Evolutionary conservation across 345 rosid species (phyloP).

Genomic region (Moricandia arvensis): DNA sequence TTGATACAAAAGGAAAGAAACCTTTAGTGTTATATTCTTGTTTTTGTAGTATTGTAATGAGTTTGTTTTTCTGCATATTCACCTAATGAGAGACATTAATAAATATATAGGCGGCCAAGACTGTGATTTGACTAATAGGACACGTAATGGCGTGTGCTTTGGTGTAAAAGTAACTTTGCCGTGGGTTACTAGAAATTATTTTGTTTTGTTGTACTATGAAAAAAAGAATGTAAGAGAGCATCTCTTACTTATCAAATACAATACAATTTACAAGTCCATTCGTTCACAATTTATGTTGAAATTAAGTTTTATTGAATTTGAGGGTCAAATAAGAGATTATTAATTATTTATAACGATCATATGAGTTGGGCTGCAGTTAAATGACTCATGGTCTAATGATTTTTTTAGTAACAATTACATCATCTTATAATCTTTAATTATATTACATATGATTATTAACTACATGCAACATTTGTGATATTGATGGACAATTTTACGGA

Average conservation of each 20-base stretch:
- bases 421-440: no score
- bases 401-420: no score
- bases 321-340: background rate
- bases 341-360: background rate
- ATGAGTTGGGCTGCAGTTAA: background rate
- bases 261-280: background rate
- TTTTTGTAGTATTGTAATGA: background rate
- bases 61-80: background rate
- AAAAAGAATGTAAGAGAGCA: background rate
- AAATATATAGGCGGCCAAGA: slow-evolving; percentile 33
- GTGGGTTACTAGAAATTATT: slow-evolving; percentile 20
- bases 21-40: slow-evolving; percentile 7
- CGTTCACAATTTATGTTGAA: background rate
- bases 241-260: background rate
- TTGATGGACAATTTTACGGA: no score
- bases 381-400: background rate
- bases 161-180: slow-evolving; percentile 28
- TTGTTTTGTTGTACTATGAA: background rate
- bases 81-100: background rate
- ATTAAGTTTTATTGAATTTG: background rate
- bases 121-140: background rate
- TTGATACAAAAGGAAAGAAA: background rate
- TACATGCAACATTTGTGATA: no score
- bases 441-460: no score
- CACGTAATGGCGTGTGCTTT: slow-evolving; percentile 27